A percentile compares a stretch with the other conserved stretches of the same genome.
Conservation (phyloP, 768 basidiomycete species). For the Tulasnella sp. region DNA sequence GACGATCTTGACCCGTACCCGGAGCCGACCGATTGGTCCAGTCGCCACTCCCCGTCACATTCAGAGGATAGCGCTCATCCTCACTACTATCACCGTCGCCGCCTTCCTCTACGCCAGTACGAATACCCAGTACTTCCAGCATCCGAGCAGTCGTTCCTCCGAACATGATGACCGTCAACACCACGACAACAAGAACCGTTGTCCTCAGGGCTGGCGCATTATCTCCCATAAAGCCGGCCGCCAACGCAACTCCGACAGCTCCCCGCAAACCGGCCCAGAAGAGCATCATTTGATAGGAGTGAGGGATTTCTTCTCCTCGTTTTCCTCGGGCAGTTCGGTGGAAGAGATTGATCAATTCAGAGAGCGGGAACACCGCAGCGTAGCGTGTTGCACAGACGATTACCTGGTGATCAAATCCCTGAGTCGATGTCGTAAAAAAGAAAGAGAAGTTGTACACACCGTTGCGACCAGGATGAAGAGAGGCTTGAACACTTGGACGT, state of each 20-base stretch:
- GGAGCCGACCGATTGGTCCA: background rate
- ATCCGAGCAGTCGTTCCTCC: slow-evolving; percentile 96
- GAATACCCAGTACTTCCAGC: slow-evolving; percentile 90
- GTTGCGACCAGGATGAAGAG: slow-evolving; percentile 88
- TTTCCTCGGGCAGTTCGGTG: slow-evolving; percentile 74
- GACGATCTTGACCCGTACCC: background rate
- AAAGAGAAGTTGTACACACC: slow-evolving; percentile 25
- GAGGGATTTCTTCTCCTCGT: slow-evolving; percentile 81
- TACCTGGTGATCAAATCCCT: slow-evolving; percentile 29
- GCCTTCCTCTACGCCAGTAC: slow-evolving; percentile 91
- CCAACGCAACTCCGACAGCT: slow-evolving; percentile 94
- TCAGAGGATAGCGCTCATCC: slow-evolving; percentile 22
- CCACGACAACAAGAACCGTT: slow-evolving; percentile 91
- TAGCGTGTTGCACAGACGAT: slow-evolving; percentile 93
- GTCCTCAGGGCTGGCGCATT: slow-evolving; percentile 85
- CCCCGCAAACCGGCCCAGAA: slow-evolving; percentile 98
- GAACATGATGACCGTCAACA: slow-evolving; percentile 87
- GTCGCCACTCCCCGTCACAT: background rate
- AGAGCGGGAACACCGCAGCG: slow-evolving; percentile 89
- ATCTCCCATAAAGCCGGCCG: slow-evolving; percentile 88
- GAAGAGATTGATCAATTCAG: slow-evolving; percentile 90
- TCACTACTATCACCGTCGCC: slow-evolving; percentile 43
- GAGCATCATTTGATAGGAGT: slow-evolving; percentile 99
- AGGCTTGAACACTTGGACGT: slow-evolving; percentile 82
- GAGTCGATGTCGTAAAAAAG: background rate